These are phyloP conservation scores for Aphanocladium album DNA, from an alignment of 2,329 filamentous ascomycete species.

Conservation along the genomic window DNA sequence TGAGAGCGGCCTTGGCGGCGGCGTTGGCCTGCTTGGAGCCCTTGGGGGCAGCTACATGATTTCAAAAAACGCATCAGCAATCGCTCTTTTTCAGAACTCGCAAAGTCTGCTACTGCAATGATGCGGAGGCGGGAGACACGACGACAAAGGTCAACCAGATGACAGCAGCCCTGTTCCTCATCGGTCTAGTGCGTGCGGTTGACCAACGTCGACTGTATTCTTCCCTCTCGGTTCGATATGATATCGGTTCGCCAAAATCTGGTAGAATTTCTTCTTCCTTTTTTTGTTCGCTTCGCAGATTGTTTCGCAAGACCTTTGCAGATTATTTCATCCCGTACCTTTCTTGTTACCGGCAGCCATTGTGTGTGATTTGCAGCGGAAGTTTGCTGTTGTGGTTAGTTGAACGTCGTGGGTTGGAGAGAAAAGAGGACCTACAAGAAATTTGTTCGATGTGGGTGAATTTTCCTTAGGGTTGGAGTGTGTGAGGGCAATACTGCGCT, in stretches of 20 bases:
- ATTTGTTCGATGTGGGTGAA: constrained; percentile 20
- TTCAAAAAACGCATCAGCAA: constrained; percentile 62
- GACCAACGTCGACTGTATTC: not conserved
- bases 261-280: constrained; percentile 5
- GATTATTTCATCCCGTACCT: constrained; percentile 38
- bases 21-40: constrained; percentile 81
- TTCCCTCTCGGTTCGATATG: constrained; percentile 4
- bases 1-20: constrained; percentile 93
- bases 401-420: constrained; percentile 17
- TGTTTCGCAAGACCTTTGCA: constrained; percentile 5
- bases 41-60: constrained; percentile 56
- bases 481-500: not conserved
- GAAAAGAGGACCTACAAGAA: not conserved
- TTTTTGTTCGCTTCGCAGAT: not conserved
- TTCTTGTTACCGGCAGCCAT: constrained; percentile 38
- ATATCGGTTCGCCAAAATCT: constrained; percentile 1
- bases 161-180: not conserved
- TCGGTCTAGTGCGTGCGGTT: not conserved
- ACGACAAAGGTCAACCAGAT: not conserved
- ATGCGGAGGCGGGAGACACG: constrained; percentile 32
- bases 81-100: constrained; percentile 67
- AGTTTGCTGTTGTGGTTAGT: constrained; percentile 21
- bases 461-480: constrained; percentile 23
- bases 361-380: constrained; percentile 25
- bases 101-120: constrained; percentile 70